phyloP scores from a whole-genome alignment of 768 basidiomycete species.

The Hemileccinum rubropunctum region DNA sequence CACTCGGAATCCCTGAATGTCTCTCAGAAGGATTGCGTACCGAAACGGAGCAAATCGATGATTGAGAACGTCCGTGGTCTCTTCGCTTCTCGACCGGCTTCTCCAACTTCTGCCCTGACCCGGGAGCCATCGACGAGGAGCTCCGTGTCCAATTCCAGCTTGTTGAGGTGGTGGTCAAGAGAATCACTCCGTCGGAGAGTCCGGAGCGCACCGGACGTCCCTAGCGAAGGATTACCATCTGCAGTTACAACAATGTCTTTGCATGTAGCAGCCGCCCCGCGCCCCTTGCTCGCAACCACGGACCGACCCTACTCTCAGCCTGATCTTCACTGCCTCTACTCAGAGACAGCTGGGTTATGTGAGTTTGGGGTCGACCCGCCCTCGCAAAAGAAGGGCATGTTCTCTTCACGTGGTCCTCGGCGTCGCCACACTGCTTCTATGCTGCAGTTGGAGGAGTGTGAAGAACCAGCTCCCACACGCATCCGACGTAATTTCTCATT shows the following conservation, averaged over 20 bases:
- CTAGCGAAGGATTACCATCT: constrained; percentile 27
- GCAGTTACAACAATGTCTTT: constrained; percentile 26
- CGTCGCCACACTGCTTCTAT: constrained; percentile 21
- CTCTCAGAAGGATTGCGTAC: constrained; percentile 25
- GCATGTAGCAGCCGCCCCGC: constrained; percentile 10
- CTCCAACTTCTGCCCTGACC: constrained; percentile 35
- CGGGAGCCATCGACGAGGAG: constrained; percentile 26
- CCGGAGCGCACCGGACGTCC: constrained; percentile 50
- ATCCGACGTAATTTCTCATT: constrained; percentile 35
- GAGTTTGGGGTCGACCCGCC: constrained; percentile 24
- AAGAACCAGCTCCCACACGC: constrained; percentile 19
- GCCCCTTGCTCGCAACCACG: constrained; percentile 11
- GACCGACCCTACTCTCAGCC: constrained; percentile 31
- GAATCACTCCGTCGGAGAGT: constrained; percentile 49
- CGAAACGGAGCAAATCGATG: constrained; percentile 51
- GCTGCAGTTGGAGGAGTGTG: constrained; percentile 11
- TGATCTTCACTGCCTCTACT: constrained; percentile 26
- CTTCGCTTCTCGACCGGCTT: constrained; percentile 48
- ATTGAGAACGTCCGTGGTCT: constrained; percentile 62
- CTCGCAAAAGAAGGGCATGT: constrained; percentile 10
- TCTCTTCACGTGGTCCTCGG: constrained; percentile 18
- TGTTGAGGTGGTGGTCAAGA: constrained; percentile 49
- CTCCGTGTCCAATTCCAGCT: constrained; percentile 29
- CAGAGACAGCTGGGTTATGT: constrained; percentile 12
- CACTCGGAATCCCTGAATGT: constrained; percentile 29